Evolutionary conservation across 1,284 basidiomycete genomes (phyloP), one percentile per base, ranked within the genome.

Genomic region (Rugosomyces carneus): DNA sequence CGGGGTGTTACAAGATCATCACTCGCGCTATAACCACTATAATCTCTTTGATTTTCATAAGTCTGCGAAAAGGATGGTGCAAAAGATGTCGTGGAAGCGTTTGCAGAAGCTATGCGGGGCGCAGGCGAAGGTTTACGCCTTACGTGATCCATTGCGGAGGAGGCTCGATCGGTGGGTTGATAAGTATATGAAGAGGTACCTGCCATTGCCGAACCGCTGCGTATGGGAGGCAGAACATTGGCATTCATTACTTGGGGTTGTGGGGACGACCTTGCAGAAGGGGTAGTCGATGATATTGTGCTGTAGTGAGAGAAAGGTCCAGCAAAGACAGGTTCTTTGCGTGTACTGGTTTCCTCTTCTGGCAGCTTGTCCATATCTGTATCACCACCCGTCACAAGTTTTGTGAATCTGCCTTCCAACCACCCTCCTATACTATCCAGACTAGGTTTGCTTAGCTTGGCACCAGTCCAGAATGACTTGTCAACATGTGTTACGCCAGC

Each of bases 241-340:
- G 69, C 64, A 47, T 78, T 78, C 11, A 71, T 60, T 18, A 71
- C 59, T 0, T 79, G 79, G 4, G 81, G 82, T 42, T 77, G 79
- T 2, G 85, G 84, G 6, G 86, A 89, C 7, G 86, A 78, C 37
- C 78, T 77, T 8, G 80, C 76, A 8, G 86, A 89, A 20, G 79
- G 72, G 1, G 81, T 75, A 10, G 80, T 73, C 0, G 92, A 93
- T 0, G 95, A 92, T 55, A 99, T 97, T 13, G 92, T 84, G 57
- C 89, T 93, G 66, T 90, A 98, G 58, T 93, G 93, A 16, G 92
- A 84, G 67, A 99, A 99, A 5, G 95, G 91, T 0, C 94, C 95
- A 9, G 78, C 70, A 52, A 76, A 77, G 6, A 64, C 65, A 48
- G 60, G 68, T 51, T 65, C 72, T 39, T 65, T 67, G 26, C 71